Percentiles rank a stretch among this genome's conserved stretches.
phyloP scores from a whole-genome alignment of 257 asterid genomes.

The Fraxinus pennsylvanica region DNA sequence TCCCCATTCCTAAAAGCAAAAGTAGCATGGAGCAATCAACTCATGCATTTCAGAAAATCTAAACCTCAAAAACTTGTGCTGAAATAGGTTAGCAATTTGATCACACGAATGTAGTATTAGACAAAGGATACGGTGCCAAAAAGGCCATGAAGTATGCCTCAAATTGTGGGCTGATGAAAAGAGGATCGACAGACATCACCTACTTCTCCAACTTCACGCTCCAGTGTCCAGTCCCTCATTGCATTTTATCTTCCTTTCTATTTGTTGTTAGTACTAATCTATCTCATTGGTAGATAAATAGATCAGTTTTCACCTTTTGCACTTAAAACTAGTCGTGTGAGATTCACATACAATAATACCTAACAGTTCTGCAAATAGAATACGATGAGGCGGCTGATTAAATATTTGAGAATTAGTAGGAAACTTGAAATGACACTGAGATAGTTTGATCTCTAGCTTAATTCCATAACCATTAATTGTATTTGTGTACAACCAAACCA shows the following conservation, averaged over 20 bases:
- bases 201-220: background rate
- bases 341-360: too few relatives aligned
- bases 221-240: background rate
- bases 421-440: background rate
- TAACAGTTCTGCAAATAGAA: background rate
- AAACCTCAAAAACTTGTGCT: background rate
- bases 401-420: background rate
- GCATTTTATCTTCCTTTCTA: too few relatives aligned
- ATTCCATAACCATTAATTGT: background rate
- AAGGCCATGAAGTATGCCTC: too few relatives aligned
- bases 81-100: background rate
- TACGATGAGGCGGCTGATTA: background rate
- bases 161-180: background rate
- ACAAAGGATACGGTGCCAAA: too few relatives aligned
- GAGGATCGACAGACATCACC: background rate
- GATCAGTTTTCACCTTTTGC: too few relatives aligned
- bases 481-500: background rate
- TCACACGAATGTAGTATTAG: too few relatives aligned
- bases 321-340: too few relatives aligned
- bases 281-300: background rate
- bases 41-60: too few relatives aligned
- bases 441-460: background rate
- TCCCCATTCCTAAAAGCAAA: conserved; percentile 80
- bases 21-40: background rate
- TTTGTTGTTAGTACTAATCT: background rate